Evolutionary conservation across 176 grass and related monocot species (phyloP).

Genomic region (Tillandsia fasciculata): DNA sequence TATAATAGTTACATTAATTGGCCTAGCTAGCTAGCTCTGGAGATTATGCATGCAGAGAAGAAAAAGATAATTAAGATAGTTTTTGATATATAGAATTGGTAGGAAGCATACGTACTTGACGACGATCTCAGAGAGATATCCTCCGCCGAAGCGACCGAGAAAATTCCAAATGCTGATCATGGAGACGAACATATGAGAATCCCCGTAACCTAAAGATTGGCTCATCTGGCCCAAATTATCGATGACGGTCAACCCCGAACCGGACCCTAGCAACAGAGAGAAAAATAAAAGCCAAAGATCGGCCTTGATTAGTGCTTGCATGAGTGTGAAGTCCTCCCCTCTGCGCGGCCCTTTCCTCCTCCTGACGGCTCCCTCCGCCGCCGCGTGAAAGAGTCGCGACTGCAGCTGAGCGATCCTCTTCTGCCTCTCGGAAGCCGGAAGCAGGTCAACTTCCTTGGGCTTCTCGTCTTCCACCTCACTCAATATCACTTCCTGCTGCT

Average conservation of each 20-base stretch:
- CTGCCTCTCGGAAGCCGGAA: conserved; percentile 77
- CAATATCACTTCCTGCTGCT: conserved; percentile 49
- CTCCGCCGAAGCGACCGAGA: conserved; percentile 75
- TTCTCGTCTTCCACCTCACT: conserved; percentile 87
- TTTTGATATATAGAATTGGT: too few species aligned
- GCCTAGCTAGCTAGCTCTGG: too few species aligned
- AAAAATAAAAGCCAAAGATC: conserved; percentile 92
- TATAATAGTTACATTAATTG: too few species aligned
- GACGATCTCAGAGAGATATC: conserved; percentile 85
- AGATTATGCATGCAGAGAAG: too few species aligned
- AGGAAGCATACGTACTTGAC: conserved; percentile 55
- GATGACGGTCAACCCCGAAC: conserved; percentile 82
- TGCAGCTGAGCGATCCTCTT: conserved; percentile 83
- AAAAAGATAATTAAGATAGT: too few species aligned
- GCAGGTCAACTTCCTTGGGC: conserved; percentile 71
- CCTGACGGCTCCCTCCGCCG: conserved; percentile 72
- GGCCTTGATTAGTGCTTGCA: conserved; percentile 78
- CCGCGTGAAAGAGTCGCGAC: conserved; percentile 58
- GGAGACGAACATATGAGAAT: conserved; percentile 78
- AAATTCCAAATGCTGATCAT: conserved; percentile 99
- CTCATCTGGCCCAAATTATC: conserved; percentile 97
- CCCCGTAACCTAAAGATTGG: conserved; percentile 58
- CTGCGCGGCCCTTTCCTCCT: conserved; percentile 47
- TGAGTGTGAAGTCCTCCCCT: conserved; percentile 83
- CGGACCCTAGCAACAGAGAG: conserved; percentile 69